These are phyloP conservation scores for Chlamydomonas sphaeroides DNA, from an alignment of 139 green algal species.

Conservation along the genomic window DNA sequence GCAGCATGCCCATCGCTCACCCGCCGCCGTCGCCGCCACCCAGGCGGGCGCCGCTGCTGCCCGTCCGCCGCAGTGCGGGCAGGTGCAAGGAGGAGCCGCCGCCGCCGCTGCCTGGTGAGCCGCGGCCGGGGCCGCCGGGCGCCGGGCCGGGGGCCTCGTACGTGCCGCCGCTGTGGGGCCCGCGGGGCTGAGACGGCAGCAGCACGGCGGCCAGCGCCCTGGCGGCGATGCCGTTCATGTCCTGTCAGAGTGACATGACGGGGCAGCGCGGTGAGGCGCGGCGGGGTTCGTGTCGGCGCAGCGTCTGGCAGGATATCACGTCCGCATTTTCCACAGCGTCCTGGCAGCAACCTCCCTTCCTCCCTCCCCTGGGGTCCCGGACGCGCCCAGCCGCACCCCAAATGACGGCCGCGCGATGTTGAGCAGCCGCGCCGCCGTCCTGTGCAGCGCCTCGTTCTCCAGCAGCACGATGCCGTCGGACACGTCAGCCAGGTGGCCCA, in stretches of 20 bases:
- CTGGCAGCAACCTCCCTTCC: too few species aligned
- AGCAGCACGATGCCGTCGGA: slow-evolving; percentile 77
- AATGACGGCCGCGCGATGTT: slow-evolving; percentile 70
- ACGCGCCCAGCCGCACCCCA: slow-evolving; percentile 46
- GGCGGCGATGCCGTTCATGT: slow-evolving; percentile 81
- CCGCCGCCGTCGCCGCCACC: too few species aligned
- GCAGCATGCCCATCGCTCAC: too few species aligned
- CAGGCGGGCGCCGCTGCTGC: not conserved
- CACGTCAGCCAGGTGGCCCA: slow-evolving; percentile 65
- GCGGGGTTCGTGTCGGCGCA: too few species aligned
- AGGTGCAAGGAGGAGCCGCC: not conserved
- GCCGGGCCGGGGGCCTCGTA: not conserved
- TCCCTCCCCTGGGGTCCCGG: too few species aligned
- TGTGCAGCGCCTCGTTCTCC: slow-evolving; percentile 72
- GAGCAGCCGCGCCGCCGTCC: slow-evolving; percentile 55
- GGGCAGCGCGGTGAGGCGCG: too few species aligned
- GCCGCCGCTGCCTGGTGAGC: not conserved
- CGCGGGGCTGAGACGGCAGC: slow-evolving; percentile 55
- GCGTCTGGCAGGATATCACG: too few species aligned
- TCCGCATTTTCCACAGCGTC: too few species aligned
- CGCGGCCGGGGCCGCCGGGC: not conserved
- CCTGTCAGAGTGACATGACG: too few species aligned
- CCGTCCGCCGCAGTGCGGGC: slow-evolving; percentile 9
- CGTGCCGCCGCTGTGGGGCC: not conserved
- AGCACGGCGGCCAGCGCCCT: slow-evolving; percentile 61